Percentiles rank a stretch among this genome's conserved stretches.
Evolutionary conservation across 768 basidiomycete species (phyloP).

Genomic region (Rhizopogon vinicolor): DNA sequence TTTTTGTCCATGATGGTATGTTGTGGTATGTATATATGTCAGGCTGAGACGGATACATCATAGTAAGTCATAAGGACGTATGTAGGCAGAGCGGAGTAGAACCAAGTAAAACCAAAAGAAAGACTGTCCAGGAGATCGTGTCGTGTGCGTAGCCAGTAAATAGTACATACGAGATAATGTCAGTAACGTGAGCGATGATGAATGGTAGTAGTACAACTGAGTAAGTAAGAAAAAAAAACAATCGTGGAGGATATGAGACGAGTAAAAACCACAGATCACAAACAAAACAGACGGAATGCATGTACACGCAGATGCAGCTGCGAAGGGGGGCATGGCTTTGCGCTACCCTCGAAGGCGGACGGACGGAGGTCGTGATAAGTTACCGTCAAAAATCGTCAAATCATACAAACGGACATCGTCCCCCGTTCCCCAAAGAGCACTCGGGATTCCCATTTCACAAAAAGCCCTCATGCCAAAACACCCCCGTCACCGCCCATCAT

Average conservation of each 20-base stretch:
- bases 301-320: background rate
- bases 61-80: background rate
- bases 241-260: background rate
- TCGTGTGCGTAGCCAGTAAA: background rate
- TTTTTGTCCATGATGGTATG: no score
- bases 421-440: background rate
- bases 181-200: background rate
- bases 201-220: background rate
- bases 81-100: background rate
- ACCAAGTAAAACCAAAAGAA: background rate
- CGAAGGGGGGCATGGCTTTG: background rate
- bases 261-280: background rate
- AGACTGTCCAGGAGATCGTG: background rate
- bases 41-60: no score
- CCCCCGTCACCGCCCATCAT: background rate
- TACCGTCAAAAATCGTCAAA: background rate
- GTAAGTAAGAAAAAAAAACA: background rate
- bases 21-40: no score
- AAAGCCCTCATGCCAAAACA: slow-evolving; percentile 15
- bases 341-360: background rate
- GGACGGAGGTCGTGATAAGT: background rate
- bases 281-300: background rate
- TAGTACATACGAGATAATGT: background rate
- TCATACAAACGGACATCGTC: background rate
- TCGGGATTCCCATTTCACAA: background rate